Base-by-base conservation (phyloP, 768 basidiomycete species). In the Phylloporus sp. region DNA sequence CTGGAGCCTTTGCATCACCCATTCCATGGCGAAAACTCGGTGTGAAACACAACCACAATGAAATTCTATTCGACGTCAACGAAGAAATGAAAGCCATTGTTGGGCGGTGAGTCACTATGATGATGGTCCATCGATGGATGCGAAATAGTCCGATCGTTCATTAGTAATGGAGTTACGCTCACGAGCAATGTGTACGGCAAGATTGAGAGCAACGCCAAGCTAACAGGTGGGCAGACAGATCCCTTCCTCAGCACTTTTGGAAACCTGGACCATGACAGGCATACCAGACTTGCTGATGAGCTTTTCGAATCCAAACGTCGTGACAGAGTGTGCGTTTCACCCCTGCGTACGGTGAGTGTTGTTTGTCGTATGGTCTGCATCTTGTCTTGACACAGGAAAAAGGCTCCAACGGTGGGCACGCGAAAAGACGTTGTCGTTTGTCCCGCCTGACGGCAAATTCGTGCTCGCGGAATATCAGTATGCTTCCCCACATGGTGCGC, bases 11-110 rank as follows among this genome's bases (percentile, higher is more conserved):
- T 65, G 82, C 92, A 2, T 91, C 91, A 1, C 88, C 91, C 2
- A 95, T 95, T 64, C 91, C 95, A 3, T 98, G 95, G 95, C 80
- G 95, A 50, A 88, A 88, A 67, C 79, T 86, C 1, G 89, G 88
- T 7, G 72, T 95, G 34, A 79, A 84, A 53, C 88, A 97, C 65
- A 81, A 85, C 27, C 86, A 80, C 68, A 95, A 97, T 62, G 95
- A 98, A 68, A 85, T 97, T 16, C 90, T 91, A 66, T 93, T 98
- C 65, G 95, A 98, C 63, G 76, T 97, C 53, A 76, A 80, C 0
- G 95, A 98, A 68, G 82, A 87, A 45, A 73, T 97, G 43, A 81
- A 80, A 56, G 90, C 61, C 50, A 70, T 69, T 42, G 59, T 60
- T 47, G 66, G 66, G 36, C 56, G 70, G 67, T 67, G 42, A 45